Evolutionary conservation across 192 early-diverging fungal genomes (phyloP).

Genomic region (Podila verticillata): DNA sequence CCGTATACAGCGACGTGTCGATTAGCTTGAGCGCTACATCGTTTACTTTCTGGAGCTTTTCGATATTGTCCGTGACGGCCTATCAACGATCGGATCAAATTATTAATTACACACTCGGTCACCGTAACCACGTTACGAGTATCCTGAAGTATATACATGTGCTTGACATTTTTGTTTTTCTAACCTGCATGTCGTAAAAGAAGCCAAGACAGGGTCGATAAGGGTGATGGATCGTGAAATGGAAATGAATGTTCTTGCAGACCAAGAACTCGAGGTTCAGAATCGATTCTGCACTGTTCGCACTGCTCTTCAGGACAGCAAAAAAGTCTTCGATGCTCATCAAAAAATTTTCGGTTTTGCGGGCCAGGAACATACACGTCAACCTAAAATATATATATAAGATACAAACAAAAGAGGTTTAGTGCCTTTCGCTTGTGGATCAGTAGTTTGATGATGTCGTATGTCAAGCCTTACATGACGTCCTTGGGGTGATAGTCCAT

Average conservation of each 20-base stretch:
- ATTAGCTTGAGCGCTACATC: slow-evolving; percentile 63
- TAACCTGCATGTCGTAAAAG: slow-evolving; percentile 77
- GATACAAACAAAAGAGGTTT: neutral
- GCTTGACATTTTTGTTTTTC: too few species aligned
- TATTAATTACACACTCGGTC: neutral
- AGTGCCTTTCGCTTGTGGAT: neutral
- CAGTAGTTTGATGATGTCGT: neutral
- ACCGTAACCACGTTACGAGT: too few species aligned
- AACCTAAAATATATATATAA: slow-evolving; percentile 36
- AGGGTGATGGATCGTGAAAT: slow-evolving; percentile 79
- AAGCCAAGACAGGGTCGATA: slow-evolving; percentile 75
- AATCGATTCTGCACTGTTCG: slow-evolving; percentile 51
- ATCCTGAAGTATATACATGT: too few species aligned
- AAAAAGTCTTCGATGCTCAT: slow-evolving; percentile 80
- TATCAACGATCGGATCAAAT: slow-evolving; percentile 38
- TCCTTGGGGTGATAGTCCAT: slow-evolving; percentile 86
- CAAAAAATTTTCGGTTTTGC: slow-evolving; percentile 78
- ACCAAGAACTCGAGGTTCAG: slow-evolving; percentile 59
- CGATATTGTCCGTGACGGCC: slow-evolving; percentile 53
- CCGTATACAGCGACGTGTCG: slow-evolving; percentile 71
- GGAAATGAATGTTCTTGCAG: slow-evolving; percentile 74
- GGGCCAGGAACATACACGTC: slow-evolving; percentile 80
- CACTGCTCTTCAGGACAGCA: slow-evolving; percentile 56
- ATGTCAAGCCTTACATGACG: slow-evolving; percentile 59
- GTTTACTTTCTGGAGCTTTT: slow-evolving; percentile 60